Evolutionary conservation across 768 basidiomycete genomes (phyloP).

Genomic region (Boletellus ananas): DNA sequence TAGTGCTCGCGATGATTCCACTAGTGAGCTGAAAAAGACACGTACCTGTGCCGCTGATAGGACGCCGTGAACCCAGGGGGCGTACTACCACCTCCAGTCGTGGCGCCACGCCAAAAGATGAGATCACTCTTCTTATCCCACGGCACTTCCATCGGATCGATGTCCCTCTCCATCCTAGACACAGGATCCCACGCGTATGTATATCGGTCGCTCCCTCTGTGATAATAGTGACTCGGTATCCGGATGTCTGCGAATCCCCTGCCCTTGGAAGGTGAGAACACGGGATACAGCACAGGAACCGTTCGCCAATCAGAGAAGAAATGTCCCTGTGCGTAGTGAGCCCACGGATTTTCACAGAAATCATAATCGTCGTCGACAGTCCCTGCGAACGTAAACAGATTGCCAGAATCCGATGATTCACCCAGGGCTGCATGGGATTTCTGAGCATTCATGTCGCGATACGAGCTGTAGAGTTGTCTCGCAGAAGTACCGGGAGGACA

Average conservation of each 20-base stretch:
- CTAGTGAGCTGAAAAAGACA: conserved; percentile 7
- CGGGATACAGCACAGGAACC: conserved; percentile 83
- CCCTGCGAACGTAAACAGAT: conserved; percentile 62
- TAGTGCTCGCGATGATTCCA: neutral
- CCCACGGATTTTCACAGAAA: conserved; percentile 79
- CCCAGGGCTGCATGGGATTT: conserved; percentile 27
- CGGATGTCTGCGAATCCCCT: conserved; percentile 85
- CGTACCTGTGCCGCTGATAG: conserved; percentile 83
- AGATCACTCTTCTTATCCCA: conserved; percentile 88
- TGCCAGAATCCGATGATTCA: conserved; percentile 30
- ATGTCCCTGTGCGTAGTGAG: conserved; percentile 86
- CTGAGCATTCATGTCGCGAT: conserved; percentile 46
- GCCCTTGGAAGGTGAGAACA: conserved; percentile 89
- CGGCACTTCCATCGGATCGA: conserved; percentile 81
- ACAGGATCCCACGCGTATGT: conserved; percentile 90
- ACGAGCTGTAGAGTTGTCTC: conserved; percentile 76
- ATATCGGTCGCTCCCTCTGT: conserved; percentile 73
- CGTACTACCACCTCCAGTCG: conserved; percentile 88
- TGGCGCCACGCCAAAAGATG: conserved; percentile 95
- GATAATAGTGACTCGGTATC: conserved; percentile 97
- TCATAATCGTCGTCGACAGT: conserved; percentile 64
- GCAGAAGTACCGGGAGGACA: conserved; percentile 78
- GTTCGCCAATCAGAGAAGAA: conserved; percentile 98
- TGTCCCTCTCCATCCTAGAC: conserved; percentile 64
- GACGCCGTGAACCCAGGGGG: conserved; percentile 78